Percentiles rank a stretch among this genome's conserved stretches.
Evolutionary conservation across 2,329 filamentous ascomycete genomes (phyloP).

Genomic region (Colletotrichum orchidophilum): DNA sequence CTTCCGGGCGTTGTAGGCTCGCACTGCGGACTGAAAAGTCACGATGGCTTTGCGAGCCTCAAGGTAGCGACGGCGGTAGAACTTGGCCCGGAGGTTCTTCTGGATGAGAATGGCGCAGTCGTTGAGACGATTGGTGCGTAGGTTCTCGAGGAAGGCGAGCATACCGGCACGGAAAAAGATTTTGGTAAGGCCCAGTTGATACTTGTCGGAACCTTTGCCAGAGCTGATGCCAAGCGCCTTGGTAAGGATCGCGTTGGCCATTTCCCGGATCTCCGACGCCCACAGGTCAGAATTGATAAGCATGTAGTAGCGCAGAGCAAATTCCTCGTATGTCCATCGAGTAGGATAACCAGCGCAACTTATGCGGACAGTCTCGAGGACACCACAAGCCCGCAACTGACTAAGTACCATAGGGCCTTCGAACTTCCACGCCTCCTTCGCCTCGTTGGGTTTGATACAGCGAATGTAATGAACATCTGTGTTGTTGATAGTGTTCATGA

Average conservation of each 20-base stretch:
- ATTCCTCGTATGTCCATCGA: conserved; percentile 98
- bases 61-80: conserved; percentile 91
- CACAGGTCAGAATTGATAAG: conserved; percentile 88
- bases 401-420: conserved; percentile 99
- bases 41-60: conserved; percentile 86
- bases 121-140: conserved; percentile 89
- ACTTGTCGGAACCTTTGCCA: conserved; percentile 85
- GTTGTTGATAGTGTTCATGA: conserved; percentile 97
- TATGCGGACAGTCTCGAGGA: conserved; percentile 96
- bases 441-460: conserved; percentile 99
- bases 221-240: conserved; percentile 86
- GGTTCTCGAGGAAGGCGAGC: conserved; percentile 96
- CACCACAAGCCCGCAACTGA: conserved; percentile 97
- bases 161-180: conserved; percentile 99
- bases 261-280: conserved; percentile 92
- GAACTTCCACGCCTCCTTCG: conserved; percentile 96
- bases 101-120: conserved; percentile 97
- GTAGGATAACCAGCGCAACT: conserved; percentile 97
- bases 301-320: conserved; percentile 98
- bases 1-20: conserved; percentile 82
- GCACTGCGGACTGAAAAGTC: conserved; percentile 78
- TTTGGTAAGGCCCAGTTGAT: conserved; percentile 96
- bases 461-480: conserved; percentile 99
- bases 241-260: conserved; percentile 91
- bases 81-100: conserved; percentile 96